phyloP scores from a whole-genome alignment of 129 eudicot species.

The Arctium minus region DNA sequence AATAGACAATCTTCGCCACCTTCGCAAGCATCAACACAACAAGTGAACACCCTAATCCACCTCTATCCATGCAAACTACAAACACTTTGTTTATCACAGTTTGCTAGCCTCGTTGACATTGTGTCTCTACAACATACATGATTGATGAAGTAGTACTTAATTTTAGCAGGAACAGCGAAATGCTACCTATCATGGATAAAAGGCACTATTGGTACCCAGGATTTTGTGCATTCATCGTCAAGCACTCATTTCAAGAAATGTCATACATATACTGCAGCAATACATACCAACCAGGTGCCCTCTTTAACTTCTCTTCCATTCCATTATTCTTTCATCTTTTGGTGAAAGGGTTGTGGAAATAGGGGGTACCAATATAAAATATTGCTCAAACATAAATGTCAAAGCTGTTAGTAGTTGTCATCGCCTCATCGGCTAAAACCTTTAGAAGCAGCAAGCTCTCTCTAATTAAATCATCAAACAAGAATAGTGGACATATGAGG shows the following conservation, averaged over 20 bases:
- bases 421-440: not conserved
- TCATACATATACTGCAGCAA: not conserved
- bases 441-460: not conserved
- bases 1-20: not conserved
- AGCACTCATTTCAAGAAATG: not conserved
- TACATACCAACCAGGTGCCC: not conserved
- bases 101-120: not conserved
- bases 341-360: not conserved
- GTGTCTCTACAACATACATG: not conserved
- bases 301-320: not conserved
- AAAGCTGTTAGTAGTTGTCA: not conserved
- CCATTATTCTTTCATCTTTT: not conserved
- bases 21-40: not conserved
- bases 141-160: not conserved
- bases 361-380: not conserved
- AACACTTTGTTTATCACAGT: not conserved
- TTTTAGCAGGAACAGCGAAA: not conserved
- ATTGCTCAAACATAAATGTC: slow-evolving; percentile 1
- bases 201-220: not conserved
- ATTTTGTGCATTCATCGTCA: not conserved
- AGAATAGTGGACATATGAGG: not conserved
- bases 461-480: not conserved
- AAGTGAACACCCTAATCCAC: not conserved
- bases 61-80: not conserved
- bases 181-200: not conserved